phyloP scores from a whole-genome alignment of 345 rosid genomes.

The Euphorbia peplus region DNA sequence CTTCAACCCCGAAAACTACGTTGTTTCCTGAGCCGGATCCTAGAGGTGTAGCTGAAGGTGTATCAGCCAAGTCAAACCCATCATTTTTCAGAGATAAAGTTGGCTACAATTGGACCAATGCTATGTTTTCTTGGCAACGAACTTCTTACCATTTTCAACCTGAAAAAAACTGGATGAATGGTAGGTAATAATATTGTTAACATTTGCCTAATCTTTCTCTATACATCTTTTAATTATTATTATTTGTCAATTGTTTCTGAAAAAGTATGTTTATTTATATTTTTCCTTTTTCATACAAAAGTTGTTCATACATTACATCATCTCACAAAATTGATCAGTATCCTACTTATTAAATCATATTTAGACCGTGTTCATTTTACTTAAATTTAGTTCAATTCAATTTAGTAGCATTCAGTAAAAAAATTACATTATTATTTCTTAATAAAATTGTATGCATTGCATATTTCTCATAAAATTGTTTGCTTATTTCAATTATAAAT shows the following conservation, averaged over 20 bases:
- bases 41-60: conserved; percentile 55
- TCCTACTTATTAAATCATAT: too few relatives aligned
- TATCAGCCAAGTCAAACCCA: conserved; percentile 65
- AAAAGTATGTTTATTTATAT: neutral
- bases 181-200: conserved; percentile 32
- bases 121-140: conserved; percentile 86
- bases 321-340: too few relatives aligned
- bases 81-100: conserved; percentile 14
- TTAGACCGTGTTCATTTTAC: too few relatives aligned
- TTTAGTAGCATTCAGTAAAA: too few relatives aligned
- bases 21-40: conserved; percentile 21
- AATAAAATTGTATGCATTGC: too few relatives aligned
- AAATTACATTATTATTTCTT: too few relatives aligned
- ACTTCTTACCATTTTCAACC: conserved; percentile 92
- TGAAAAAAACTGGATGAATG: conserved; percentile 89
- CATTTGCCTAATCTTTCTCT: neutral
- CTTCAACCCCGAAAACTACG: conserved; percentile 8
- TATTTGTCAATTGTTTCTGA: too few relatives aligned
- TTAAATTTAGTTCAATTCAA: too few relatives aligned
- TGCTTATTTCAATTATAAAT: neutral
- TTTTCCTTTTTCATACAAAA: neutral
- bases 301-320: too few relatives aligned
- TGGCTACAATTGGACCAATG: conserved; percentile 70
- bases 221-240: too few relatives aligned
- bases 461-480: neutral